These are phyloP conservation scores for Parafenestella ontariensis DNA, from an alignment of 2,329 filamentous ascomycete species.

Conservation along the genomic window DNA sequence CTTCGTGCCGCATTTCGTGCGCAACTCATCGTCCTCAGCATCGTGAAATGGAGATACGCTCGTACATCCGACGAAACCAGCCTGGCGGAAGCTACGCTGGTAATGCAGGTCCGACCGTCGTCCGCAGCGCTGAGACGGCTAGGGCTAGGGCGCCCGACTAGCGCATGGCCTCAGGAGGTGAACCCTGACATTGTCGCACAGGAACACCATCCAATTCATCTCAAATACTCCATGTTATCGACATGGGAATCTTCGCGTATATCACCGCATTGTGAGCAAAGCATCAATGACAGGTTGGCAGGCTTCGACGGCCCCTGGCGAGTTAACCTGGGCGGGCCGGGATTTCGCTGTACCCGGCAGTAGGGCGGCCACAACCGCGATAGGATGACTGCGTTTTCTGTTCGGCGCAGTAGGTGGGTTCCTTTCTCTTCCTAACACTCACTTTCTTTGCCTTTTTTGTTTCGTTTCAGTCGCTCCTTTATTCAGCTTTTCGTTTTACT, in stretches of 20 bases:
- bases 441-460: slow-evolving; percentile 1
- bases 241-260: slow-evolving; percentile 5
- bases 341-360: slow-evolving; percentile 11
- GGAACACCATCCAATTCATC: not conserved
- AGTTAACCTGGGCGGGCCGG: slow-evolving; percentile 16
- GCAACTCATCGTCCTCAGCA: not conserved
- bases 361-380: slow-evolving; percentile 15
- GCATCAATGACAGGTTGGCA: slow-evolving; percentile 13
- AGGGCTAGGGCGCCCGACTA: too few species aligned
- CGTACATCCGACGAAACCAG: not conserved
- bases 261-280: not conserved
- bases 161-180: slow-evolving; percentile 7
- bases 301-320: slow-evolving; percentile 20
- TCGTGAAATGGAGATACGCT: not conserved
- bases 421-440: slow-evolving; percentile 5
- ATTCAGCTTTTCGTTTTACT: slow-evolving; percentile 10
- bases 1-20: not conserved
- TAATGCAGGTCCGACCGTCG: slow-evolving; percentile 10
- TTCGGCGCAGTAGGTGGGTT: slow-evolving; percentile 5
- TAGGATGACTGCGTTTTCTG: slow-evolving; percentile 9
- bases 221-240: slow-evolving; percentile 2
- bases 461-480: slow-evolving; percentile 3
- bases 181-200: not conserved
- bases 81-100: slow-evolving; percentile 1
- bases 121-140: slow-evolving; percentile 5